phyloP scores from a whole-genome alignment of 2,329 filamentous ascomycete species.

The Trichoderma cornu-damae region DNA sequence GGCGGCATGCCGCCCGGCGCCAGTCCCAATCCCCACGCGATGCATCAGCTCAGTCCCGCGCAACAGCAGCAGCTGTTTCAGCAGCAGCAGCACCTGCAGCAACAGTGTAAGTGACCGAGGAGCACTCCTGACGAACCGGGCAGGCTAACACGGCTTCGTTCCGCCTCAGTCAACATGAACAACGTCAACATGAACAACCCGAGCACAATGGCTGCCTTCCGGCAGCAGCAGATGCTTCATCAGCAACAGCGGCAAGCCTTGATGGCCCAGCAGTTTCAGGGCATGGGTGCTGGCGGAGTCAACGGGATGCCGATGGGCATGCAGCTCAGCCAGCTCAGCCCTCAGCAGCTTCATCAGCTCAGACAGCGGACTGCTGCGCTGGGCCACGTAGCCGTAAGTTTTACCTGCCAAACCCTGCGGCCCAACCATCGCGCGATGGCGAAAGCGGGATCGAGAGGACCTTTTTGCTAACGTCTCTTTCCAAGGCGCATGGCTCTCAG shows the following conservation, averaged over 20 bases:
- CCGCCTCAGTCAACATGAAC: constrained; percentile 28
- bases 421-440: too few relatives aligned
- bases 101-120: constrained; percentile 31
- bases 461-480: not conserved
- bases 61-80: constrained; percentile 56
- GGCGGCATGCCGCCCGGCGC: constrained; percentile 66
- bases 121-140: not conserved
- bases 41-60: constrained; percentile 65
- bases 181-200: constrained; percentile 35
- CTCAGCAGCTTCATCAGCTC: constrained; percentile 49
- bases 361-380: constrained; percentile 38
- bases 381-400: constrained; percentile 36
- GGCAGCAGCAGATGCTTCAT: constrained; percentile 54
- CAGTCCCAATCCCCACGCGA: constrained; percentile 61
- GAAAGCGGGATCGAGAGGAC: not conserved
- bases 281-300: constrained; percentile 41
- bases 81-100: constrained; percentile 38
- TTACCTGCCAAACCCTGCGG: too few relatives aligned
- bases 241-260: constrained; percentile 51
- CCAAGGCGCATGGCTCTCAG: constrained; percentile 32
- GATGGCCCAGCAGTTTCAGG: constrained; percentile 51
- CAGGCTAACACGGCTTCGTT: constrained; percentile 20
- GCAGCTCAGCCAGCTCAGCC: constrained; percentile 43
- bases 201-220: constrained; percentile 38
- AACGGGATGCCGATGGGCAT: constrained; percentile 50